Conservation (phyloP, 148 eudicot species). For the Diospyros kaki region DNA sequence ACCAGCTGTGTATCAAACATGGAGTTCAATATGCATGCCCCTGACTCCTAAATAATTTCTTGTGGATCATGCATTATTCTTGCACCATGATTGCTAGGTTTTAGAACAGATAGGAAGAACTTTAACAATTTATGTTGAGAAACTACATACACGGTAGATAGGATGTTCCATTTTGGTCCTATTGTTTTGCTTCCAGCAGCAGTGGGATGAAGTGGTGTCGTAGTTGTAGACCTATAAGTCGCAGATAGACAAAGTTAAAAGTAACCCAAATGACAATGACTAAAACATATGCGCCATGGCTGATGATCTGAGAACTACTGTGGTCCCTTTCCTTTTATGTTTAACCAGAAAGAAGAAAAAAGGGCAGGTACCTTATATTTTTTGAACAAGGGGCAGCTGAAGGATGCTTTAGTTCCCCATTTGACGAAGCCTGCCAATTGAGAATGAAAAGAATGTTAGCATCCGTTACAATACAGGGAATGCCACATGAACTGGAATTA, state of each 20-base stretch:
- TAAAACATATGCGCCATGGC: neutral
- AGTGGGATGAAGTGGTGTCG: conserved; percentile 23
- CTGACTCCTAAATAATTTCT: neutral
- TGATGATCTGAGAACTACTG: neutral
- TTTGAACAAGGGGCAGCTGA: conserved; percentile 25
- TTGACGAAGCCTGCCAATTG: conserved; percentile 23
- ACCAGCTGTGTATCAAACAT: no score
- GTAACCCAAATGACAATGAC: neutral
- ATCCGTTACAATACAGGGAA: neutral
- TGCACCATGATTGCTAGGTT: neutral
- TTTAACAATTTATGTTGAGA: neutral
- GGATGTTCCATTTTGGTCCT: conserved; percentile 40
- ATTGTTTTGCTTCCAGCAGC: conserved; percentile 34
- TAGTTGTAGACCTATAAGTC: conserved; percentile 22
- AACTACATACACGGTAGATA: conserved; percentile 39
- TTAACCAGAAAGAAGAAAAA: neutral
- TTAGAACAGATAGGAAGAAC: neutral
- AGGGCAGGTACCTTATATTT: conserved; percentile 16
- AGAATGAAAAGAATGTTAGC: neutral
- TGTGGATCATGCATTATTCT: neutral
- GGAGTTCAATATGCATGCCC: no score
- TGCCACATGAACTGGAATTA: no score
- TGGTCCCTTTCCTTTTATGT: neutral
- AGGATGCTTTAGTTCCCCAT: conserved; percentile 20
- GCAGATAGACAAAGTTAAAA: neutral